phyloP scores from a whole-genome alignment of 768 basidiomycete genomes.

The Podaxis sp. region DNA sequence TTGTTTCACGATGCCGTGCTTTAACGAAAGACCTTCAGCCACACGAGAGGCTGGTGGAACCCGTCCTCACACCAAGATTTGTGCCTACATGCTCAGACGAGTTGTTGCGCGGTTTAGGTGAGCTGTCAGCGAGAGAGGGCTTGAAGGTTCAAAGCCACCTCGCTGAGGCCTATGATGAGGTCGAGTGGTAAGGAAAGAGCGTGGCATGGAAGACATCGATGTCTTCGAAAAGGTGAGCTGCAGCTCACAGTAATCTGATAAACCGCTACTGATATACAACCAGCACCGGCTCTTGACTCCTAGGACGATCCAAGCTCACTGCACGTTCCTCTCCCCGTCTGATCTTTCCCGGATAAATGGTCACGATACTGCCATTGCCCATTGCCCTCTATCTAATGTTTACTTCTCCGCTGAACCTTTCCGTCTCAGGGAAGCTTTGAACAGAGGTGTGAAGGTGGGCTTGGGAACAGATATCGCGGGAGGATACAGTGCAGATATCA shows the following conservation, averaged over 20 bases:
- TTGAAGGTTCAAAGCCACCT: slow-evolving; percentile 78
- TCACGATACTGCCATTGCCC: slow-evolving; percentile 66
- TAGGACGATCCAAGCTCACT: slow-evolving; percentile 82
- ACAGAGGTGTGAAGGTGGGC: slow-evolving; percentile 64
- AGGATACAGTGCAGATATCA: slow-evolving; percentile 79
- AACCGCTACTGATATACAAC: slow-evolving; percentile 40
- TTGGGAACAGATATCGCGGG: slow-evolving; percentile 87
- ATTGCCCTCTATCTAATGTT: slow-evolving; percentile 86
- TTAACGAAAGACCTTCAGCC: slow-evolving; percentile 39
- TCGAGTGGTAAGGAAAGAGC: slow-evolving; percentile 65
- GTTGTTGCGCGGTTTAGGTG: slow-evolving; percentile 61
- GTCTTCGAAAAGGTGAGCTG: slow-evolving; percentile 63
- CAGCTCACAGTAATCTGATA: not conserved
- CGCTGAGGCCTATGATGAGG: slow-evolving; percentile 76
- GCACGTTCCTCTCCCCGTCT: slow-evolving; percentile 68
- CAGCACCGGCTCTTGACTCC: slow-evolving; percentile 39
- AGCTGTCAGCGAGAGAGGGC: slow-evolving; percentile 44
- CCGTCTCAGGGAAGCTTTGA: slow-evolving; percentile 68
- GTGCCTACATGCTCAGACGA: slow-evolving; percentile 84
- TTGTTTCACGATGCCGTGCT: slow-evolving; percentile 50
- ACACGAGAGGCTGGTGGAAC: slow-evolving; percentile 61
- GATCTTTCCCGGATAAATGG: slow-evolving; percentile 51
- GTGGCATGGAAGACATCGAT: slow-evolving; percentile 68
- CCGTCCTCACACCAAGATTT: slow-evolving; percentile 87
- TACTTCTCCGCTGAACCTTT: slow-evolving; percentile 82